Evolutionary conservation across 768 basidiomycete species (phyloP).

Genomic region (Gautieria morchelliformis): DNA sequence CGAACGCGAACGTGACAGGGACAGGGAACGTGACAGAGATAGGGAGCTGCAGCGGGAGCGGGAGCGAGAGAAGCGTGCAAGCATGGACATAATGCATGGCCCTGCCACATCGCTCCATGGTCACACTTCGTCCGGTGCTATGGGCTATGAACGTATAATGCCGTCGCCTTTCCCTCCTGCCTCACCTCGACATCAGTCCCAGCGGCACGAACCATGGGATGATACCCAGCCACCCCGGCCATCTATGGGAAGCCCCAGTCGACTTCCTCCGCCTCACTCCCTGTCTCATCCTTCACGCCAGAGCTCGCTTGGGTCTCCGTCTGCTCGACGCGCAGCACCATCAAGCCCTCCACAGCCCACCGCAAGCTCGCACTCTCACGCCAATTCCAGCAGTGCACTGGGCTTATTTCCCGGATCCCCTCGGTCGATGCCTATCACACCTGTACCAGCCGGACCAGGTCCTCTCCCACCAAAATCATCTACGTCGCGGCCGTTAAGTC

Average conservation of each 20-base stretch:
- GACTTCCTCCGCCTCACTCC: background rate
- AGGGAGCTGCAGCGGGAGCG: background rate
- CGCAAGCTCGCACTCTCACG: background rate
- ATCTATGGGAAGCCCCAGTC: background rate
- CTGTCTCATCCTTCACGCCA: background rate
- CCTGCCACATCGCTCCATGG: background rate
- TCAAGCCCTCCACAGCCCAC: background rate
- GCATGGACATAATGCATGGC: background rate
- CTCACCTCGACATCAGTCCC: background rate
- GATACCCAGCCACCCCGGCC: background rate
- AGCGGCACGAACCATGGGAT: constrained; percentile 6
- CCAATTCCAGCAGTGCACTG: background rate
- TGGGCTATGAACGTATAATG: constrained; percentile 6
- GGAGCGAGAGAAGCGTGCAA: constrained; percentile 1
- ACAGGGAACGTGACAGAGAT: background rate
- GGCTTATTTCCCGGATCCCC: constrained; percentile 1
- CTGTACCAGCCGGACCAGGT: constrained; percentile 1
- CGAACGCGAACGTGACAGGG: constrained; percentile 1
- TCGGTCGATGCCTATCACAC: constrained; percentile 5
- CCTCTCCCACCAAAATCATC: constrained; percentile 1
- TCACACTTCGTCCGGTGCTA: background rate
- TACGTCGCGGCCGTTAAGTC: constrained; percentile 6
- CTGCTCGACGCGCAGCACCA: background rate
- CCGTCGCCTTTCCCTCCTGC: background rate
- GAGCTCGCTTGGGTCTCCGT: background rate